A percentile compares a stretch with the other conserved stretches of the same genome.
Evolutionary conservation across 169 alveolate species (phyloP).

Genomic region (Blepharisma undulans): DNA sequence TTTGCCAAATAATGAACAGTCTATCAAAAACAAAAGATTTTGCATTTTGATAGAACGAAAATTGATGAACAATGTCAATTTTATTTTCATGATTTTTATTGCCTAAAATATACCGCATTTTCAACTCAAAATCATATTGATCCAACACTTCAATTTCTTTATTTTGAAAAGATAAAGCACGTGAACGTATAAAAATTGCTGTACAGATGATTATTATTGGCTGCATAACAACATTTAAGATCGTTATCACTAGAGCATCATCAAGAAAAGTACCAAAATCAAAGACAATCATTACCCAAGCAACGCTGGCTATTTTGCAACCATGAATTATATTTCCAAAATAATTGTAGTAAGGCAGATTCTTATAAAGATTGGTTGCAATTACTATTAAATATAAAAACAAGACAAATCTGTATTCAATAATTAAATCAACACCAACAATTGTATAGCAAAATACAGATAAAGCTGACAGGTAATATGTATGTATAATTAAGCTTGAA

Average conservation of each 20-base stretch:
- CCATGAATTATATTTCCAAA: background rate
- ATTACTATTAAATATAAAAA: too few relatives aligned
- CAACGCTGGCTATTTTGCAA: background rate
- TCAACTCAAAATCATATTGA: background rate
- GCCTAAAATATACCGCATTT: background rate
- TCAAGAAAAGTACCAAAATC: background rate
- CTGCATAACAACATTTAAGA: background rate
- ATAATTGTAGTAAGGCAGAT: background rate
- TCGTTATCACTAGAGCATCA: background rate
- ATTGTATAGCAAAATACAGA: too few relatives aligned
- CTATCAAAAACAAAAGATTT: background rate
- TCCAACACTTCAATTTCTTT: background rate
- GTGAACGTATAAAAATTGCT: background rate
- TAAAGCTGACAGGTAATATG: too few relatives aligned
- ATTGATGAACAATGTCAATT: too few relatives aligned
- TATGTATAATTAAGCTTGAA: background rate
- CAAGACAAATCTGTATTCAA: too few relatives aligned
- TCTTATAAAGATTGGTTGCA: too few relatives aligned
- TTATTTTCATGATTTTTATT: too few relatives aligned
- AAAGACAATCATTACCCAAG: background rate
- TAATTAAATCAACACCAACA: too few relatives aligned
- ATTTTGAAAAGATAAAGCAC: background rate
- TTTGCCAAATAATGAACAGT: background rate
- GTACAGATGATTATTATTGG: too few relatives aligned
- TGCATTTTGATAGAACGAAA: background rate